Evolutionary conservation across 306 rosid genomes (phyloP), one percentile per base, ranked within the genome.

Genomic region (Gleditsia sinensis): DNA sequence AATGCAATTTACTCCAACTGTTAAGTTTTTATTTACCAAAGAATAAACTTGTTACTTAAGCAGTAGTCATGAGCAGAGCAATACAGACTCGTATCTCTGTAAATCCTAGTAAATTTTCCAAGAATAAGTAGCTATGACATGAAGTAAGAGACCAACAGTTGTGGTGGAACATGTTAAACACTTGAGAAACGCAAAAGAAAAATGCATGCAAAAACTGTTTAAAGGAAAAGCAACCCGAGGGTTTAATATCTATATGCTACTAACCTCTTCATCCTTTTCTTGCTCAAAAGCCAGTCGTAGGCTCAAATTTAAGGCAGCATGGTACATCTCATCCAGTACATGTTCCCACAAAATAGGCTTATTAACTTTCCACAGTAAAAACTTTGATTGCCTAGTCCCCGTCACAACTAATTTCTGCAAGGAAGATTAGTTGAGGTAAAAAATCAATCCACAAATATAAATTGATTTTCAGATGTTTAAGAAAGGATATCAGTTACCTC

Each of bases 281-380:
- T 68, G 79, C 85, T 91, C 95, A 54, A 76, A 80, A 69, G 86
- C 84, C 58, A 78, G 72, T 80, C 95, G 83, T 53, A 65, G 78
- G 80, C 82, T 81, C 87, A 94, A 83, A 84, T 94, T 94, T 82
- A 87, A 83, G 62, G 97, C 95, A n/a, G 96, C 93, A 33, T 91
- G 95, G 79, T 84, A 83, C 95, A 94, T 87, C 90, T 94, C 97
- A 70, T 90, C 97, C 37, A 91, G 83, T 49, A 87, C 94, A 77
- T 81, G 81, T 68, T 87, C 83, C 91, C 90, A 84, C 42, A 91
- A 83, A 58, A 56, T 43, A 67, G 83, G 80, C 75, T 86, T 86
- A 37, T 88, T 81, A 64, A 91, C 91, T 86, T 85, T 90, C 98
- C 98, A 94, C 85, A 94, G 61, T 75, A 80, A 58, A 24, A 61